A percentile compares a stretch with the other conserved stretches of the same genome.
phyloP scores from a whole-genome alignment of 2,329 filamentous ascomycete species.

The Stylonectria norvegica region DNA sequence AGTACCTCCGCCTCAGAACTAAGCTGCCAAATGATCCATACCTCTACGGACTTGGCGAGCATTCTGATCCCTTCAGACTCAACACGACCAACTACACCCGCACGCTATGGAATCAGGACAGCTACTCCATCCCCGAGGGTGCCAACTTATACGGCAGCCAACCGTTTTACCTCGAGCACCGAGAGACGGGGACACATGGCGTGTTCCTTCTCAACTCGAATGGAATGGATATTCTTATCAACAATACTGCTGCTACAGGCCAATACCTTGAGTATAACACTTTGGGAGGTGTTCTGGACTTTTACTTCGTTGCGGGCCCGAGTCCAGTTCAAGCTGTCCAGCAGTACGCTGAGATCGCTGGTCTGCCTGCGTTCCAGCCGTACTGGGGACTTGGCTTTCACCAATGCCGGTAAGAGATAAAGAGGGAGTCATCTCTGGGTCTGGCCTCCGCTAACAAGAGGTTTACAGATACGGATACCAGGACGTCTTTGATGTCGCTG shows the following conservation, averaged over 20 bases:
- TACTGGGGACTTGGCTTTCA: slow-evolving; percentile 82
- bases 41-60: slow-evolving; percentile 77
- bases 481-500: slow-evolving; percentile 65
- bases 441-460: too few species aligned
- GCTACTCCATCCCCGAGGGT: slow-evolving; percentile 58
- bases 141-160: slow-evolving; percentile 73
- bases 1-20: slow-evolving; percentile 72
- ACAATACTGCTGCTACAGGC: slow-evolving; percentile 51
- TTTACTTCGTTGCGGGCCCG: slow-evolving; percentile 76
- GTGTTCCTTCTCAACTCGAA: slow-evolving; percentile 76
- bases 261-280: slow-evolving; percentile 80
- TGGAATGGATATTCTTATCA: slow-evolving; percentile 70
- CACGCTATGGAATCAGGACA: slow-evolving; percentile 68
- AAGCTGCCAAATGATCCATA: slow-evolving; percentile 64
- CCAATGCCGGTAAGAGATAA: too few species aligned
- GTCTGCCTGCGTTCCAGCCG: slow-evolving; percentile 73
- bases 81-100: slow-evolving; percentile 60
- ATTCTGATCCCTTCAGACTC: slow-evolving; percentile 67
- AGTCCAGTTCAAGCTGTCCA: slow-evolving; percentile 64
- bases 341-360: slow-evolving; percentile 65
- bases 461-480: slow-evolving; percentile 80
- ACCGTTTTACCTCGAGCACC: slow-evolving; percentile 68
- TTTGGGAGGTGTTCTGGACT: slow-evolving; percentile 72
- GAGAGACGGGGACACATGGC: slow-evolving; percentile 56
- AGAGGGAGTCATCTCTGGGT: too few species aligned